phyloP scores from a whole-genome alignment of 371 early-diverging fungal species.

The Mortierella sp. region DNA sequence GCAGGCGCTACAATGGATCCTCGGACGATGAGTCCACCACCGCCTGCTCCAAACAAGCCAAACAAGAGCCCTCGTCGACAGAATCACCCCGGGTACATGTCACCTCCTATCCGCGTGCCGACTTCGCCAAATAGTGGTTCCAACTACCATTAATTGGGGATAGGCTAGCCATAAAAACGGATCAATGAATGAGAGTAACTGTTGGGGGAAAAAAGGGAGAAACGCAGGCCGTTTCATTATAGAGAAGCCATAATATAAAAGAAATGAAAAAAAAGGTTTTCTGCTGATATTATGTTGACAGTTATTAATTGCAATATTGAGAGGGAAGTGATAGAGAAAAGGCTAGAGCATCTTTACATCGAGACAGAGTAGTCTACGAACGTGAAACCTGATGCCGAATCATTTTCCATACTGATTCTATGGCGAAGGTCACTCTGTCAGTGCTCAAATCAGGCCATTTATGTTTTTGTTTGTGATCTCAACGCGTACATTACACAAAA shows the following conservation, averaged over 20 bases:
- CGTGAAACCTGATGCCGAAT: no score
- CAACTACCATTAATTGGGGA: slow-evolving; percentile 1
- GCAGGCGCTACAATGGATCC: slow-evolving; percentile 2
- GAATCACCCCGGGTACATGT: slow-evolving; percentile 13
- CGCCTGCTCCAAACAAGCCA: slow-evolving; percentile 15
- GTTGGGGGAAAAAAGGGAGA: neutral
- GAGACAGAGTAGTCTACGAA: no score
- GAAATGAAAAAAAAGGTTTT: no score
- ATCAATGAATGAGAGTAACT: neutral
- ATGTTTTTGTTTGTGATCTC: slow-evolving; percentile 1
- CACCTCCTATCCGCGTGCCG: slow-evolving; percentile 20
- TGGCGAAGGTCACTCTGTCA: no score
- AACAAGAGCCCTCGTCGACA: slow-evolving; percentile 34
- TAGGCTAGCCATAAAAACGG: neutral
- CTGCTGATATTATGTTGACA: no score
- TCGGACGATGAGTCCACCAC: slow-evolving; percentile 31
- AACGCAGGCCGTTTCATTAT: neutral
- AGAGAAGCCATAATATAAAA: no score
- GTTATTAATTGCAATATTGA: no score
- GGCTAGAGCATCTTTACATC: no score
- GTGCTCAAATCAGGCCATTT: neutral
- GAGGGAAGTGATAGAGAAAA: no score
- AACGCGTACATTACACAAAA: neutral
- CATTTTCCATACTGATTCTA: no score
- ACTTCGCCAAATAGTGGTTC: neutral